phyloP scores from a whole-genome alignment of 1,139 yeast species.

The Pneumocystis jirovecii region DNA sequence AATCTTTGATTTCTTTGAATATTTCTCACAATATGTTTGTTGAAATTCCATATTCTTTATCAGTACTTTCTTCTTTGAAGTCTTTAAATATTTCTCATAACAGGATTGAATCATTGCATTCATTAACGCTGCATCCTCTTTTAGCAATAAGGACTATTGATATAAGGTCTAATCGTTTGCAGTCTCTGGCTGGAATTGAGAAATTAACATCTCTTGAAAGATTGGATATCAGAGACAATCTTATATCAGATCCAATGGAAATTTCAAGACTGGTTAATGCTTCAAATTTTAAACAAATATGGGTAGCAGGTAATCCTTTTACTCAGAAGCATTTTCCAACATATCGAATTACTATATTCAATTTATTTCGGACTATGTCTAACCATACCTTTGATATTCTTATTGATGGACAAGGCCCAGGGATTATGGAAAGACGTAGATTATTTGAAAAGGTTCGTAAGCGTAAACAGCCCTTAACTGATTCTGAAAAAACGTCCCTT shows the following conservation, averaged over 20 bases:
- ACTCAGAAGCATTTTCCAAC: constrained; percentile 13
- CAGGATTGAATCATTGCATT: constrained; percentile 26
- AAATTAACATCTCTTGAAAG: constrained; percentile 34
- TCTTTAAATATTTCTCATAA: constrained; percentile 46
- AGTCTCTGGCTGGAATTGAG: constrained; percentile 37
- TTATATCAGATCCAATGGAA: constrained; percentile 26
- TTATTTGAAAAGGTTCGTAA: constrained; percentile 14
- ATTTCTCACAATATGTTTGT: constrained; percentile 40
- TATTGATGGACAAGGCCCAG: constrained; percentile 51
- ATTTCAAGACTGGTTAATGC: constrained; percentile 22
- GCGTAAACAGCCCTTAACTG: constrained; percentile 2
- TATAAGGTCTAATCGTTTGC: constrained; percentile 39
- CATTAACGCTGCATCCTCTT: constrained; percentile 20
- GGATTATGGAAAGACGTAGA: constrained; percentile 35
- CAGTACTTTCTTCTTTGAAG: constrained; percentile 35
- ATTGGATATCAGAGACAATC: constrained; percentile 43
- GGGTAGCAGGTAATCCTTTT: constrained; percentile 19
- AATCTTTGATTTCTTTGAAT: constrained; percentile 41
- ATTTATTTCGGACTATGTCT: constrained; percentile 34
- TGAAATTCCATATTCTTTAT: constrained; percentile 38
- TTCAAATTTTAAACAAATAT: constrained; percentile 15
- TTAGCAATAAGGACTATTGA: constrained; percentile 36
- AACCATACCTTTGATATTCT: constrained; percentile 34
- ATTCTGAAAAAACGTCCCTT: not conserved
- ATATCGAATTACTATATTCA: constrained; percentile 19